Evolutionary conservation across 768 basidiomycete species (phyloP), one percentile per base, ranked within the genome.

Genomic region (Russula sp.): DNA sequence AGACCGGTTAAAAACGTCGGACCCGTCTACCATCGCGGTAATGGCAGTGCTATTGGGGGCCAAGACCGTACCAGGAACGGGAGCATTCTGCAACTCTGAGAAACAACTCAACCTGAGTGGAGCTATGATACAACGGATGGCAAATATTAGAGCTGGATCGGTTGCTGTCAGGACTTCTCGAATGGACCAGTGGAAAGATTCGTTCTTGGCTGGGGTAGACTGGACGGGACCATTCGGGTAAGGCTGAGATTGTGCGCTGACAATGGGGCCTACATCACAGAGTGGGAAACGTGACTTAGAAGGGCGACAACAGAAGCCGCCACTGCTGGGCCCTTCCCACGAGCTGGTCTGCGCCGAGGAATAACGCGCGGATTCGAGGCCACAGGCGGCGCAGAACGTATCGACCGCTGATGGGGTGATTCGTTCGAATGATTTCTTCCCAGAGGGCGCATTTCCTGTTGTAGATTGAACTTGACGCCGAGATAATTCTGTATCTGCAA

Each of bases 401-500:
- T 58, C 13, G 56, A 39, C 22, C 5, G 9, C 29, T 58, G 61
- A 47, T 54, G 55, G 51, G 1, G 38, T 34, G 20, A 63, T 53
- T 38, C 51, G 45, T 39, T 61, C 54, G 6, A 16, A 39, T 14
- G 16, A 45, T 22, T 47, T 45, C 54, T 62, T 61, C 35, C 42
- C 36, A 29, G 51, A 32, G 38, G 50, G 46, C n/a, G 49, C 35
- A 22, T 41, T 18, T 16, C 35, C 45, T 11, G 66, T 56, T 65
- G 14, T 52, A n/a, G 50, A 60, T 49, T 56, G 63, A 47, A 61
- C 64, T 5, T 69, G 67, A 46, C 78, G 75, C 22, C 74, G 72
- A 64, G 77, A 78, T 36, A 70, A 70, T 16, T 73, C 72, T 65
- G 74, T 68, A 20, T 78, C 77, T 60, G 77, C 76, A 20, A 81